Conservation (phyloP, 2,329 filamentous ascomycete genomes). For the Penicillium sp. region DNA sequence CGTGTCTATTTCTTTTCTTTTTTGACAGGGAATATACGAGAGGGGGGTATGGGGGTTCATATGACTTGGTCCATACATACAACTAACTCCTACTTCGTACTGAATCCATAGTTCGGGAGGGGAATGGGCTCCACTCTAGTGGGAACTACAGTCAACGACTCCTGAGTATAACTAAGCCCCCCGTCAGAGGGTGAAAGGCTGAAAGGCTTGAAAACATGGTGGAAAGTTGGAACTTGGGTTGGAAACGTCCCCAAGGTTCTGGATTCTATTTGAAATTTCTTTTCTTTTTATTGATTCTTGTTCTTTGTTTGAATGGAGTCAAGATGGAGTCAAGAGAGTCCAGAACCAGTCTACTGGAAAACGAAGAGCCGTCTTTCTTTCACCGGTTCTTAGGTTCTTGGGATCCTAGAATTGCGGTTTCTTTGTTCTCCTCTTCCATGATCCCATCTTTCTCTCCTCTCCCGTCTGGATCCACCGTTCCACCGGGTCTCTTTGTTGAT, state of each 20-base stretch:
- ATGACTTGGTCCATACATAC: background rate
- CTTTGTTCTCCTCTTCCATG: background rate
- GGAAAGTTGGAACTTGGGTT: background rate
- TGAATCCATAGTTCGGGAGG: conserved; percentile 1
- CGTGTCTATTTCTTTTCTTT: background rate
- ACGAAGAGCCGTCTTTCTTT: background rate
- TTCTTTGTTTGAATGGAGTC: background rate
- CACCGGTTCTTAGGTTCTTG: background rate
- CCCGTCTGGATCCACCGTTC: conserved; percentile 3
- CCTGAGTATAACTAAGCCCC: background rate
- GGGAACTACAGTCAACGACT: background rate
- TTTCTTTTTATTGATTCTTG: background rate
- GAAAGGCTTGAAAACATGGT: background rate
- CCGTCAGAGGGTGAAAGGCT: background rate
- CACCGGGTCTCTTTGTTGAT: background rate
- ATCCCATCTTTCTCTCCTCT: background rate
- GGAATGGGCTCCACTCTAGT: background rate
- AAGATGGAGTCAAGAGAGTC: background rate
- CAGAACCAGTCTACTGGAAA: background rate
- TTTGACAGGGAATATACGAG: conserved; percentile 3
- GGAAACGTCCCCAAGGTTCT: background rate
- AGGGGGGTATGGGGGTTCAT: background rate
- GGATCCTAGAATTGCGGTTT: background rate
- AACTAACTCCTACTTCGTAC: background rate
- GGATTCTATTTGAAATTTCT: background rate